Percentiles rank a stretch among this genome's conserved stretches.
These are phyloP conservation scores for Calonectria ilicicola DNA, from an alignment of 2,329 filamentous ascomycete genomes.

Conservation along the genomic window DNA sequence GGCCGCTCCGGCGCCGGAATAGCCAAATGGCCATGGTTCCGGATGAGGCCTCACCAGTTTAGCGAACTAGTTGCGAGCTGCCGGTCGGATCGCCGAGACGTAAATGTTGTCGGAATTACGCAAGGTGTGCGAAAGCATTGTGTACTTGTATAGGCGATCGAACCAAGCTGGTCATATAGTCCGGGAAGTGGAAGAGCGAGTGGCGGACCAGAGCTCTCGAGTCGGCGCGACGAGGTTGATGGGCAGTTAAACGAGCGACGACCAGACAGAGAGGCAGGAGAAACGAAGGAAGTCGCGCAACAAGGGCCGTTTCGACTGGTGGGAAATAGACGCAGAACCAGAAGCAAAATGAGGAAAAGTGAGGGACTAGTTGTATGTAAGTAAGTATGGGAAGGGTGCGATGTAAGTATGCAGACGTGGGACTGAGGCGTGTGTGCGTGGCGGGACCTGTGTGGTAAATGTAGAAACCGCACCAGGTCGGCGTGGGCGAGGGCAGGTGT, in stretches of 20 bases:
- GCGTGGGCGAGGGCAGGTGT: slow-evolving; percentile 33
- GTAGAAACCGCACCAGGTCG: slow-evolving; percentile 38
- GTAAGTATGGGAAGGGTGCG: slow-evolving; percentile 31
- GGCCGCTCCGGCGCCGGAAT: slow-evolving; percentile 80
- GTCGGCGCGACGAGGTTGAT: slow-evolving; percentile 15
- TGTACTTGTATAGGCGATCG: slow-evolving; percentile 40
- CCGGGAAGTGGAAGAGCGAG: slow-evolving; percentile 32
- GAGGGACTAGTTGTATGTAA: slow-evolving; percentile 37
- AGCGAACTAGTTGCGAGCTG: slow-evolving; percentile 36
- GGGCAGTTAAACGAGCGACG: slow-evolving; percentile 27
- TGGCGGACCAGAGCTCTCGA: slow-evolving; percentile 38
- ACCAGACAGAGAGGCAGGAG: slow-evolving; percentile 28
- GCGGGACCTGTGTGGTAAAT: slow-evolving; percentile 45
- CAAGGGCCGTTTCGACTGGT: slow-evolving; percentile 27
- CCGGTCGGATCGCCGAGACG: slow-evolving; percentile 38
- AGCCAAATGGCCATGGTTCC: slow-evolving; percentile 82
- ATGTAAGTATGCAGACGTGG: slow-evolving; percentile 40
- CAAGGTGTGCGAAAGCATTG: slow-evolving; percentile 45
- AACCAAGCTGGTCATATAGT: slow-evolving; percentile 41
- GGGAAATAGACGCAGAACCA: slow-evolving; percentile 23
- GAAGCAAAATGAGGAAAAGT: slow-evolving; percentile 17
- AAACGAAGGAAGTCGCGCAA: slow-evolving; percentile 23
- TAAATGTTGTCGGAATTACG: slow-evolving; percentile 38
- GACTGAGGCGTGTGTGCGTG: slow-evolving; percentile 39
- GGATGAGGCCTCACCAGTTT: slow-evolving; percentile 33